Evolutionary conservation across 257 asterid genomes (phyloP), one percentile per base, ranked within the genome.

Genomic region (Marsdenia floribunda): DNA sequence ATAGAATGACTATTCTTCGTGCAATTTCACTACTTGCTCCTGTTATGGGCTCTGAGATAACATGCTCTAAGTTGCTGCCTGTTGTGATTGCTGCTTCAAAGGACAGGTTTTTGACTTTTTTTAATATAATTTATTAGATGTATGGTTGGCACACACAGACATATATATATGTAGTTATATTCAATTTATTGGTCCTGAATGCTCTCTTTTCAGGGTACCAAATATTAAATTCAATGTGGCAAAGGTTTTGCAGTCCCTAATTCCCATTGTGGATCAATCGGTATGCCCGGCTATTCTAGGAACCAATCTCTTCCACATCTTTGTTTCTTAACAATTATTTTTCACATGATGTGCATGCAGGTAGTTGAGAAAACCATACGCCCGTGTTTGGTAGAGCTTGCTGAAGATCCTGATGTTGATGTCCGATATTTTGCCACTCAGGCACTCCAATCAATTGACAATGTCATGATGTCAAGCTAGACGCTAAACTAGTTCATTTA

Each of bases 21-120:
- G 87, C 97, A 64, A 85, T 92, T 83, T 89, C 93, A 11, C 83
- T 90, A 69, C 97, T 92, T 78, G 96, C 97, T 65, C 96, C 97
- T 21, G 98, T 93, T 76, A 84, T 91, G 98, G 97, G 97, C 60
- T 79, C 96, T 7, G 98, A 93, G 83, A 91, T 93, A 74, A 91
- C 98, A 55, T 93, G 97, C 52, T 91, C 97, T 2, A 89, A 85
- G 76, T 76, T 93, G 77, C 85, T 93, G 82, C 98, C 98, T 1
- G 91, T 89, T 77, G 90, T 93, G 6, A 54, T 82, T 70, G 78
- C 81, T 65, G 88, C 91, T 58, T 72, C 91, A 3, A 88, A 88
- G 79, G 93, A 88, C 85, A 86, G 88, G 93, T 88, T 15, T 58
- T 37, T 21, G 59, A 54, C 63, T 52, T n/a, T 71, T 54, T 44